Percentiles rank a stretch among this genome's conserved stretches.
Evolutionary conservation across 371 early-diverging fungal species (phyloP).

Genomic region (Circinella minor): DNA sequence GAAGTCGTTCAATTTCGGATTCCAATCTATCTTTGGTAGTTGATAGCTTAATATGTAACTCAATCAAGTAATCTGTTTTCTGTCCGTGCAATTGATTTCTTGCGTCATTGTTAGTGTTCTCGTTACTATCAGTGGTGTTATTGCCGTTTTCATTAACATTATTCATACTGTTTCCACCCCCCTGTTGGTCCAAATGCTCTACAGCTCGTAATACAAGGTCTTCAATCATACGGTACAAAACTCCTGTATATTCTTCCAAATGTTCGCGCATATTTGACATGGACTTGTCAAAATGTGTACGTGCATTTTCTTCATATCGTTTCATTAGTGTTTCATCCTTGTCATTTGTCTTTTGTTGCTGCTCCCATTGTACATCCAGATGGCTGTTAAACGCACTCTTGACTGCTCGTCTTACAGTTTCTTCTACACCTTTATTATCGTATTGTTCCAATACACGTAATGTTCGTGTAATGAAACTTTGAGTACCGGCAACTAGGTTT

Average conservation of each 20-base stretch:
- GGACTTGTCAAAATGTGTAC: slow-evolving; percentile 45
- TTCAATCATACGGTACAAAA: slow-evolving; percentile 55
- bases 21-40: slow-evolving; percentile 24
- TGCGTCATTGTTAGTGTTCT: too few relatives aligned
- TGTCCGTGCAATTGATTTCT: not conserved
- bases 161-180: not conserved
- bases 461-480: slow-evolving; percentile 44
- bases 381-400: slow-evolving; percentile 47
- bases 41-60: slow-evolving; percentile 29
- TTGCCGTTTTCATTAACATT: not conserved
- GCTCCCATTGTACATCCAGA: slow-evolving; percentile 32
- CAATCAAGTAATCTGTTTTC: slow-evolving; percentile 15
- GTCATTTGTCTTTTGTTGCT: slow-evolving; percentile 26
- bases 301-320: slow-evolving; percentile 52
- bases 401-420: slow-evolving; percentile 47
- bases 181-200: slow-evolving; percentile 31
- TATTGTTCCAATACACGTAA: slow-evolving; percentile 39
- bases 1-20: slow-evolving; percentile 31
- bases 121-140: not conserved
- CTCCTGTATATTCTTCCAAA: slow-evolving; percentile 49
- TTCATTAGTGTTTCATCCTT: slow-evolving; percentile 42
- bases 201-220: slow-evolving; percentile 42
- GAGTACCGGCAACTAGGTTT: slow-evolving; percentile 38
- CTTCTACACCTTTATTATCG: slow-evolving; percentile 41
- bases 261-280: slow-evolving; percentile 50